Evolutionary conservation across 1,284 basidiomycete species (phyloP).

Genomic region (Marasmius oreades): DNA sequence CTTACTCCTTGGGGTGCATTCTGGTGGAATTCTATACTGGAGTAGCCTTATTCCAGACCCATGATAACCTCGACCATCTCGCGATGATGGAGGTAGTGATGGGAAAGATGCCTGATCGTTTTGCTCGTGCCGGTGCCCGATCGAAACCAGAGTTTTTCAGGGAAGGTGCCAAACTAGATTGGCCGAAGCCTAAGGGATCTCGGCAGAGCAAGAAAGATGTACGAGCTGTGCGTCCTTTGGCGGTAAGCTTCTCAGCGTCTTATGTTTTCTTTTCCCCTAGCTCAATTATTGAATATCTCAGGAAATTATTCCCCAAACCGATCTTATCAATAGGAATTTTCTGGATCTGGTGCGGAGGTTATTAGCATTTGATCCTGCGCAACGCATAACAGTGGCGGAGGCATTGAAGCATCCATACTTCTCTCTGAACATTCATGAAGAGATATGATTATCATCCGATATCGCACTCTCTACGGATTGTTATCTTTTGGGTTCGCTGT

Average conservation of each 20-base stretch:
- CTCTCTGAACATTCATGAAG: slow-evolving; percentile 54
- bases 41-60: slow-evolving; percentile 96
- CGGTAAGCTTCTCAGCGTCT: slow-evolving; percentile 43
- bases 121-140: slow-evolving; percentile 66
- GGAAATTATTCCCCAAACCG: slow-evolving; percentile 80
- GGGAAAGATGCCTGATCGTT: slow-evolving; percentile 91
- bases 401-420: slow-evolving; percentile 90
- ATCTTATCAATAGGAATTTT: slow-evolving; percentile 77
- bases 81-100: slow-evolving; percentile 99
- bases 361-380: slow-evolving; percentile 87
- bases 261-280: slow-evolving; percentile 13
- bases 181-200: slow-evolving; percentile 84
- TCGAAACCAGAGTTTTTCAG: slow-evolving; percentile 94
- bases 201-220: slow-evolving; percentile 95
- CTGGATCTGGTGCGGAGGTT: slow-evolving; percentile 84
- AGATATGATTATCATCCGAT: slow-evolving; percentile 37
- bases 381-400: slow-evolving; percentile 82
- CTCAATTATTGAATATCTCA: slow-evolving; percentile 27
- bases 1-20: slow-evolving; percentile 98
- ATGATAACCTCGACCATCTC: slow-evolving; percentile 98
- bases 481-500: slow-evolving; percentile 5
- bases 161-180: slow-evolving; percentile 80
- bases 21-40: slow-evolving; percentile 99
- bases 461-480: slow-evolving; percentile 8
- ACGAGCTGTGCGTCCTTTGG: slow-evolving; percentile 75